These are phyloP conservation scores for Fragaria iinumae DNA, from an alignment of 306 rosid species.

Conservation along the genomic window DNA sequence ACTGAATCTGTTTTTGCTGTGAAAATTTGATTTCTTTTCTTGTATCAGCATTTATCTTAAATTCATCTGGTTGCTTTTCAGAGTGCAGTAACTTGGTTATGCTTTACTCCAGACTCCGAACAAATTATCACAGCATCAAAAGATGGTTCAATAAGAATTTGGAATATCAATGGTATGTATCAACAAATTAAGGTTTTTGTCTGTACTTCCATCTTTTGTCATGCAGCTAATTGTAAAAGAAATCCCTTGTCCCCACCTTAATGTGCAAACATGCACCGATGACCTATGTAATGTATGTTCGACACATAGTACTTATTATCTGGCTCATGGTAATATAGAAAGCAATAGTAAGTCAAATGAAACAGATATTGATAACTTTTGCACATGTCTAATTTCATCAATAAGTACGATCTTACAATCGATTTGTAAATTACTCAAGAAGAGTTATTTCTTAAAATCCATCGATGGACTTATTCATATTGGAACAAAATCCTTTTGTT, in stretches of 20 bases:
- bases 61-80: conserved; percentile 32
- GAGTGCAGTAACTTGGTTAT: conserved; percentile 99
- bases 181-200: conserved; percentile 10
- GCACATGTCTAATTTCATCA: not conserved
- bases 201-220: conserved; percentile 8
- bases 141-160: conserved; percentile 87
- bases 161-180: conserved; percentile 92
- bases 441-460: not conserved
- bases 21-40: not conserved
- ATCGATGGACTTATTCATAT: not conserved
- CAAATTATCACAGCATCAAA: conserved; percentile 92
- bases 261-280: not conserved
- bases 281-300: not conserved
- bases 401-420: not conserved
- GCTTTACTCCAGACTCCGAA: conserved; percentile 84
- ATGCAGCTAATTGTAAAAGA: not conserved
- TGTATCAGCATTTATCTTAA: not conserved
- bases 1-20: not conserved
- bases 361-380: not conserved
- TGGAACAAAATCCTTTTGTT: not conserved
- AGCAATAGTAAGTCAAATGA: not conserved
- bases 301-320: not conserved
- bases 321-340: not conserved
- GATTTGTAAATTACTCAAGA: not conserved
- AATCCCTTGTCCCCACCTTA: not conserved